Evolutionary conservation across 169 alveolate genomes (phyloP).

Genomic region (Eimeria tenella): DNA sequence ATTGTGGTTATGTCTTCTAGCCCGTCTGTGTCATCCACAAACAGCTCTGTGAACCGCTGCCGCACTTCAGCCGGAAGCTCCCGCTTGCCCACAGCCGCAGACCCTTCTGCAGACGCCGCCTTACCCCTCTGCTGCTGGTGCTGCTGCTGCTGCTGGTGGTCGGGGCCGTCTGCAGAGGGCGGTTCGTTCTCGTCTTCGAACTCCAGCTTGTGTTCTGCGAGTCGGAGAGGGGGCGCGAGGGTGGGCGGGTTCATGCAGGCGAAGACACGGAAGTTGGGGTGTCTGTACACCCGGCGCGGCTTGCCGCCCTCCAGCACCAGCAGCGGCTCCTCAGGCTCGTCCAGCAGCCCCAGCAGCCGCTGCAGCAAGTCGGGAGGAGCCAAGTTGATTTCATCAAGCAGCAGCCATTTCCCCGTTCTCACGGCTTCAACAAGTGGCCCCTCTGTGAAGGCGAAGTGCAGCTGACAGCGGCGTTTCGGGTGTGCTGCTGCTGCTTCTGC

Average conservation of each 20-base stretch:
- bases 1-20: slow-evolving; percentile 77
- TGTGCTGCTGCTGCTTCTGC: slow-evolving; percentile 10
- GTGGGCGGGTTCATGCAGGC: slow-evolving; percentile 99
- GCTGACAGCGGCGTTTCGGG: slow-evolving; percentile 53
- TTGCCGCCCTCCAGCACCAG: slow-evolving; percentile 85
- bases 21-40: slow-evolving; percentile 93
- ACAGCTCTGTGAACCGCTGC: slow-evolving; percentile 96
- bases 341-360: slow-evolving; percentile 92
- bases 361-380: slow-evolving; percentile 98
- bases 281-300: slow-evolving; percentile 90
- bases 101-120: slow-evolving; percentile 88
- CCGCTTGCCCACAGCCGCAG: slow-evolving; percentile 96
- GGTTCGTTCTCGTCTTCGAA: slow-evolving; percentile 37
- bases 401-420: slow-evolving; percentile 99
- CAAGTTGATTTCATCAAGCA: slow-evolving; percentile 99
- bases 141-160: slow-evolving; percentile 42
- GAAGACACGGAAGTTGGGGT: slow-evolving; percentile 96
- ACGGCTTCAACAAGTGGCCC: slow-evolving; percentile 98
- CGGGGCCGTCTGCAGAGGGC: not conserved
- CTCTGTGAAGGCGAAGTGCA: slow-evolving; percentile 95
- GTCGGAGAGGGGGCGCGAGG: slow-evolving; percentile 82
- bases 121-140: slow-evolving; percentile 83
- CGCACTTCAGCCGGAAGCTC: slow-evolving; percentile 96
- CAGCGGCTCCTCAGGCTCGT: slow-evolving; percentile 67
- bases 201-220: slow-evolving; percentile 38